Percentiles rank a stretch among this genome's conserved stretches.
Conservation (phyloP, 1,139 yeast genomes). For the Pichia sp. region DNA sequence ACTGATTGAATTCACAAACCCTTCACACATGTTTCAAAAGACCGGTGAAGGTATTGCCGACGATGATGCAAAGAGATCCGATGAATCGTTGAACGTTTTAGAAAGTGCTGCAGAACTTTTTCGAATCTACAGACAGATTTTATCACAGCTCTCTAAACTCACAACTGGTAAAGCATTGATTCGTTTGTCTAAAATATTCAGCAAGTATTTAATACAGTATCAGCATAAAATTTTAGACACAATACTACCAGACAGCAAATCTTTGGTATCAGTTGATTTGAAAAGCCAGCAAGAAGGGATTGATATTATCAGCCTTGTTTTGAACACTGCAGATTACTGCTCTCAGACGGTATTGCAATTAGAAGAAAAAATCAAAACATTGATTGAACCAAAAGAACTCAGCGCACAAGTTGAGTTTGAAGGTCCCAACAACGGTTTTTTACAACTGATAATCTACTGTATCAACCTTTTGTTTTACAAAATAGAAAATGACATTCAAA, state of each 20-base stretch:
- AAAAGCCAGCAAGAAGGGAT: slow-evolving; percentile 49
- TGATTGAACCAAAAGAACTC: slow-evolving; percentile 38
- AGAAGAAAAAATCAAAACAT: slow-evolving; percentile 55
- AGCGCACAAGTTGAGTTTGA: slow-evolving; percentile 47
- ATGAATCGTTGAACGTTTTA: slow-evolving; percentile 29
- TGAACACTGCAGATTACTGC: slow-evolving; percentile 90
- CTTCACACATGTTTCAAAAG: slow-evolving; percentile 40
- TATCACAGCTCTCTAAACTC: slow-evolving; percentile 72
- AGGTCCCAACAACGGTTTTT: slow-evolving; percentile 50
- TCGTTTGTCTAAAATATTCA: slow-evolving; percentile 61
- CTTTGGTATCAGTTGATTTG: slow-evolving; percentile 33
- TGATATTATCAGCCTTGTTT: slow-evolving; percentile 61
- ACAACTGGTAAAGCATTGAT: slow-evolving; percentile 66
- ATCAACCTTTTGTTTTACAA: slow-evolving; percentile 55
- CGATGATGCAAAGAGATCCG: slow-evolving; percentile 29
- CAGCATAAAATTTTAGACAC: slow-evolving; percentile 58
- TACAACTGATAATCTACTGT: slow-evolving; percentile 55
- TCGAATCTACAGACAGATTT: slow-evolving; percentile 63
- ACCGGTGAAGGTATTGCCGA: slow-evolving; percentile 35
- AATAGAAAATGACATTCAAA: slow-evolving; percentile 57
- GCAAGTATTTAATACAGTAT: slow-evolving; percentile 64
- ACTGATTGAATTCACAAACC: slow-evolving; percentile 55
- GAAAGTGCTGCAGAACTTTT: slow-evolving; percentile 82
- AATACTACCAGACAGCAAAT: slow-evolving; percentile 46
- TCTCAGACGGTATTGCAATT: slow-evolving; percentile 73